Conservation (phyloP, 768 basidiomycete genomes). For the Gloeostereum incarnatum region DNA sequence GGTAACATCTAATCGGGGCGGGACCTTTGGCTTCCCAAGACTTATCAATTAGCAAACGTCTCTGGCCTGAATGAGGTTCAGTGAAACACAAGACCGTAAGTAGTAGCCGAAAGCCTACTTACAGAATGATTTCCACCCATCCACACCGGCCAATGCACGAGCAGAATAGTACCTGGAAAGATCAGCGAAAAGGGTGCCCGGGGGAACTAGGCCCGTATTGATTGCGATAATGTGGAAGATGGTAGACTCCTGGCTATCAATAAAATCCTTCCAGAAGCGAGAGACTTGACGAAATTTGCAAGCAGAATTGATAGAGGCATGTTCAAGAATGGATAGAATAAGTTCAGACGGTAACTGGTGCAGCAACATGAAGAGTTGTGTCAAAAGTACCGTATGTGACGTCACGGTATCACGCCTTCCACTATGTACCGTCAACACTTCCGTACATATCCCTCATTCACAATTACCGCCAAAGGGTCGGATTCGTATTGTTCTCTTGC, state of each 20-base stretch:
- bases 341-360: no score
- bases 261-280: conserved; percentile 33
- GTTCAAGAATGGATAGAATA: no score
- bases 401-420: no score
- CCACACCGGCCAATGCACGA: conserved; percentile 26
- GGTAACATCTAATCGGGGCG: conserved; percentile 25
- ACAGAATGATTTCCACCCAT: conserved; percentile 58
- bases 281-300: conserved; percentile 26
- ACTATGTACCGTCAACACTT: no score
- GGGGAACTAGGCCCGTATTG: conserved; percentile 35
- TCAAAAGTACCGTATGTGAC: no score
- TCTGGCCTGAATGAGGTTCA: conserved; percentile 27
- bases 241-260: conserved; percentile 32
- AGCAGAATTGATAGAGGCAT: no score
- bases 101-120: conserved; percentile 12
- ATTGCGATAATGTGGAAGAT: conserved; percentile 54
- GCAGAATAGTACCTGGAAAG: conserved; percentile 19
- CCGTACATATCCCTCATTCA: no score
- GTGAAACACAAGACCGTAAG: conserved; percentile 1
- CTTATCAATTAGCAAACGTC: conserved; percentile 31
- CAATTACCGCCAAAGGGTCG: no score
- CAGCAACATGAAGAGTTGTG: no score
- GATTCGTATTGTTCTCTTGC: no score
- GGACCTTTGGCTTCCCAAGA: conserved; percentile 49
- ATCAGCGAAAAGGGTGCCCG: conserved; percentile 18